phyloP scores from a whole-genome alignment of 331 rosid genomes.

The Arachis monticola region DNA sequence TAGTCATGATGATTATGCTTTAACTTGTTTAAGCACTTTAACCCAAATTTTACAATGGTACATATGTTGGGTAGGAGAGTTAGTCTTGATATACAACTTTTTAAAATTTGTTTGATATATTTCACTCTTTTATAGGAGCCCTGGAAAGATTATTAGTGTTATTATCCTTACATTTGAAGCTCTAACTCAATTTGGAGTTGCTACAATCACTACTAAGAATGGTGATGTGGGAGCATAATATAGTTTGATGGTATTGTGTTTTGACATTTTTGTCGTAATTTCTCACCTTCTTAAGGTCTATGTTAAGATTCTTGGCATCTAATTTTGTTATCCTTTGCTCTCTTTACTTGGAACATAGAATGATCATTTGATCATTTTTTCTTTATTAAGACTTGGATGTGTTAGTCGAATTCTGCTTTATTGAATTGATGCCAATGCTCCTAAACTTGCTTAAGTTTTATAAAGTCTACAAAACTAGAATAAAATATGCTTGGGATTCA shows the following conservation, averaged over 20 bases:
- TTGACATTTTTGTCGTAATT: slow-evolving; percentile 24
- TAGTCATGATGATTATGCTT: no score
- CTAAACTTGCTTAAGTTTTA: neutral
- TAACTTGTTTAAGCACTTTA: no score
- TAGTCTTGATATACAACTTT: neutral
- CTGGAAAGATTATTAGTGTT: slow-evolving; percentile 82
- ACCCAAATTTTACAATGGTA: neutral
- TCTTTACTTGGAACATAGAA: slow-evolving; percentile 6
- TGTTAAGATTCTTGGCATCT: slow-evolving; percentile 19
- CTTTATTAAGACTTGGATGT: slow-evolving; percentile 18
- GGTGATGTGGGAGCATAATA: slow-evolving; percentile 98
- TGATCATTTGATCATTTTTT: slow-evolving; percentile 23
- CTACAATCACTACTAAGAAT: slow-evolving; percentile 73
- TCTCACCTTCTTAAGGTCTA: slow-evolving; percentile 10
- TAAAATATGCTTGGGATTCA: neutral
- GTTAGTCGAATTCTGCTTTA: slow-evolving; percentile 25
- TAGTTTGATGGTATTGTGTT: slow-evolving; percentile 78
- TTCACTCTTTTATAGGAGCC: slow-evolving; percentile 64
- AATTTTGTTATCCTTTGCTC: slow-evolving; percentile 23
- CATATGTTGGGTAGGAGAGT: neutral
- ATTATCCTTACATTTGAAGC: slow-evolving; percentile 86
- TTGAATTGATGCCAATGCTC: slow-evolving; percentile 20
- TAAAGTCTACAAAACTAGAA: neutral
- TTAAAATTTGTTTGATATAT: slow-evolving; percentile 8
- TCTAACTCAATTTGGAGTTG: slow-evolving; percentile 28